A percentile compares a stretch with the other conserved stretches of the same genome.
Evolutionary conservation across 2,329 filamentous ascomycete genomes (phyloP).

Genomic region (Paraphoma sp.): DNA sequence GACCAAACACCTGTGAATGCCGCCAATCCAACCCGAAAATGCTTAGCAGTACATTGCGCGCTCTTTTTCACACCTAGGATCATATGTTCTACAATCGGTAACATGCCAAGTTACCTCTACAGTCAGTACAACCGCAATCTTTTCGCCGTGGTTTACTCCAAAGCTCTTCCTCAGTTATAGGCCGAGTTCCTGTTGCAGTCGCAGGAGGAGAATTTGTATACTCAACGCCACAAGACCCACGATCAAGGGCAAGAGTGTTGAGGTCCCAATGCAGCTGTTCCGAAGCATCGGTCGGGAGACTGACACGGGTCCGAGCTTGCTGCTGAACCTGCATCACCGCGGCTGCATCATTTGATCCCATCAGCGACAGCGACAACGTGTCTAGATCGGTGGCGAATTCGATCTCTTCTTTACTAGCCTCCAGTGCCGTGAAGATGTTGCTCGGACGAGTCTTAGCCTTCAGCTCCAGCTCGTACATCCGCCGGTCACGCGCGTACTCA

Average conservation of each 20-base stretch:
- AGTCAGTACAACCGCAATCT: not conserved
- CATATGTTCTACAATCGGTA: not conserved
- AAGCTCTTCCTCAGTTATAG: conserved; percentile 28
- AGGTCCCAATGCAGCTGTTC: conserved; percentile 46
- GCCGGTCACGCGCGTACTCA: conserved; percentile 33
- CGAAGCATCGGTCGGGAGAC: conserved; percentile 38
- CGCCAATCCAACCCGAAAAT: not conserved
- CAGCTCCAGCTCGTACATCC: conserved; percentile 33
- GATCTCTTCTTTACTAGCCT: conserved; percentile 39
- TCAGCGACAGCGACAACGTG: conserved; percentile 38
- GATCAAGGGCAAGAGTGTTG: conserved; percentile 38
- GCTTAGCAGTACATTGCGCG: not conserved
- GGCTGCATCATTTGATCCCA: conserved; percentile 26
- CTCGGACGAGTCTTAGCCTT: conserved; percentile 32
- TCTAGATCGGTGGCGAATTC: conserved; percentile 41
- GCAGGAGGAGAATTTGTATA: conserved; percentile 26
- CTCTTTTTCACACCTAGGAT: not conserved
- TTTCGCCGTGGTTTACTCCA: conserved; percentile 29
- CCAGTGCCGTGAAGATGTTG: conserved; percentile 36
- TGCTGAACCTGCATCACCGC: conserved; percentile 8
- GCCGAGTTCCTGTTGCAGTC: conserved; percentile 15
- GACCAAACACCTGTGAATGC: not conserved
- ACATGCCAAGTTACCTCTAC: not conserved
- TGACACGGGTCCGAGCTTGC: conserved; percentile 25
- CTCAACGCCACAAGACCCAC: conserved; percentile 42